phyloP scores from a whole-genome alignment of 208 protist species.

The Leishmania turanica region DNA sequence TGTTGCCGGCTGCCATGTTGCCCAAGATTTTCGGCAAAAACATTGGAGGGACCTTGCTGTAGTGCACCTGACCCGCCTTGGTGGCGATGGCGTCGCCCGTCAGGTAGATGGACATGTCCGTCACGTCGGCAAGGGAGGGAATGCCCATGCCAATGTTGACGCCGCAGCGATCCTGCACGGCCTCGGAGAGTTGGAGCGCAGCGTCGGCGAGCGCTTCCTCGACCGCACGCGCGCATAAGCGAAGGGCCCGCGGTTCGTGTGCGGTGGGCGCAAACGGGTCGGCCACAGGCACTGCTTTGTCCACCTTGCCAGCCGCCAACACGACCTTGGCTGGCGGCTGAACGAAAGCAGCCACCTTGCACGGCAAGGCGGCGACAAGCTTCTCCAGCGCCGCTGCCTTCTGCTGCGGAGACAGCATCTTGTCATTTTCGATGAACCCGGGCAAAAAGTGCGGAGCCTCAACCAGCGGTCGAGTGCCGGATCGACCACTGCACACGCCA shows the following conservation, averaged over 20 bases:
- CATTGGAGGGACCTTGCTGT: slow-evolving; percentile 85
- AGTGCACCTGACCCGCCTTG: slow-evolving; percentile 22
- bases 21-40: slow-evolving; percentile 97
- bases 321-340: neutral
- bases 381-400: slow-evolving; percentile 35
- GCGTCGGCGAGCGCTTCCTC: slow-evolving; percentile 77
- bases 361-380: slow-evolving; percentile 63
- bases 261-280: slow-evolving; percentile 53
- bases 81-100: slow-evolving; percentile 21
- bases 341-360: slow-evolving; percentile 69
- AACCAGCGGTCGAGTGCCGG: slow-evolving; percentile 46
- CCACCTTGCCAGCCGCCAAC: neutral
- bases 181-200: slow-evolving; percentile 19
- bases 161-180: slow-evolving; percentile 52
- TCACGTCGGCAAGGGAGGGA: slow-evolving; percentile 78
- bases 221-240: slow-evolving; percentile 51
- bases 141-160: slow-evolving; percentile 94
- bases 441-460: slow-evolving; percentile 73
- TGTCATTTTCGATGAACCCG: slow-evolving; percentile 48
- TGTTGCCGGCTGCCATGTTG: slow-evolving; percentile 95
- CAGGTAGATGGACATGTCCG: slow-evolving; percentile 63
- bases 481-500: slow-evolving; percentile 60
- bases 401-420: slow-evolving; percentile 22
- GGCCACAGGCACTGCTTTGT: neutral
- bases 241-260: slow-evolving; percentile 55